A percentile compares a stretch with the other conserved stretches of the same genome.
Conservation (phyloP, 1,284 basidiomycete species). For the Leccinum subrobustum region DNA sequence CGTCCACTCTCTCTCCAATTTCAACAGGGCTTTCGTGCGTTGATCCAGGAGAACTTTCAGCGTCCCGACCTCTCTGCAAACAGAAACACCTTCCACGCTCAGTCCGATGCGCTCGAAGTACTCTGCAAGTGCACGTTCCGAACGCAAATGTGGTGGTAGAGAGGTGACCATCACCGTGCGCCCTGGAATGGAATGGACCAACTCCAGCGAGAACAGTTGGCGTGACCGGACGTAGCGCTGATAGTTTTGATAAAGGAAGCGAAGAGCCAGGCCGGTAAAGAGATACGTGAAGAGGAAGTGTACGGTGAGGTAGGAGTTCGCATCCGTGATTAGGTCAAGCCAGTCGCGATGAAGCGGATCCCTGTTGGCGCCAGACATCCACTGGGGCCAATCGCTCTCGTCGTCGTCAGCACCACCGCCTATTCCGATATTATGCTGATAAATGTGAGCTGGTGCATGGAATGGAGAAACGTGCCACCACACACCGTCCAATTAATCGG, state of each 20-base stretch:
- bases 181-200: constrained; percentile 91
- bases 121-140: constrained; percentile 83
- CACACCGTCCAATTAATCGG: constrained; percentile 86
- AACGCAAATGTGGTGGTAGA: constrained; percentile 80
- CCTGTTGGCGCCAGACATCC: constrained; percentile 28
- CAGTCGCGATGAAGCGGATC: constrained; percentile 53
- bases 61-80: constrained; percentile 80
- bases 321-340: constrained; percentile 84
- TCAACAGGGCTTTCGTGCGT: constrained; percentile 75
- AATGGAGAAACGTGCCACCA: neutral
- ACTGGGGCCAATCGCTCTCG: constrained; percentile 47
- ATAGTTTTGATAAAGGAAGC: constrained; percentile 88
- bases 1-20: constrained; percentile 84
- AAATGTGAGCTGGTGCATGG: constrained; percentile 24
- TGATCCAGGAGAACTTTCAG: constrained; percentile 73
- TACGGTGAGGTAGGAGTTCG: constrained; percentile 80
- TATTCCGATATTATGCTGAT: constrained; percentile 70
- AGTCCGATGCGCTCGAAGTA: constrained; percentile 89
- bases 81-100: constrained; percentile 85
- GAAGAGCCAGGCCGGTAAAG: constrained; percentile 84
- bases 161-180: constrained; percentile 89
- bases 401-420: constrained; percentile 59
- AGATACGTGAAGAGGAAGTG: constrained; percentile 94
- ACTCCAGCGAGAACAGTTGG: constrained; percentile 90
- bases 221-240: constrained; percentile 87